Percentiles rank a stretch among this genome's conserved stretches.
Conservation (phyloP, 768 basidiomycete species). For the Melanogaster broomeanus region DNA sequence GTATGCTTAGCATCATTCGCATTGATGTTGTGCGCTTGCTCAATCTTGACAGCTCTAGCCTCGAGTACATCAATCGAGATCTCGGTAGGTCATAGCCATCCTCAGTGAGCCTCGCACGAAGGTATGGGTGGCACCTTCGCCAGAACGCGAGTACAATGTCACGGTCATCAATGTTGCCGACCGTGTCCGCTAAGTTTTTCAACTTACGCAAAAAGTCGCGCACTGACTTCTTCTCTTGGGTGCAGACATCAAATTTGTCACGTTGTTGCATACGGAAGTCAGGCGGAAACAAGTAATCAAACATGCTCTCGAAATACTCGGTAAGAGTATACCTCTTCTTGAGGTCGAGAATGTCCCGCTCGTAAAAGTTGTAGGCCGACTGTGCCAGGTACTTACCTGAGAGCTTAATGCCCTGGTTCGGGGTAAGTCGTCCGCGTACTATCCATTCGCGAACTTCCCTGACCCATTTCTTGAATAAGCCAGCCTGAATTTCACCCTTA, state of each 20-base stretch:
- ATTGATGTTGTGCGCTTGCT: not conserved
- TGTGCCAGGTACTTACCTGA: not conserved
- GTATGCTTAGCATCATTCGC: too few relatives aligned
- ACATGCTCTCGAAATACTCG: slow-evolving; percentile 7
- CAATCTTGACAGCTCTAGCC: slow-evolving; percentile 2
- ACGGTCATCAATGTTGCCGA: slow-evolving; percentile 10
- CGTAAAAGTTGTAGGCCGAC: slow-evolving; percentile 6
- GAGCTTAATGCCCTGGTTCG: not conserved
- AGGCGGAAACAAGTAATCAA: slow-evolving; percentile 12
- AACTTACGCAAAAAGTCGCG: slow-evolving; percentile 8
- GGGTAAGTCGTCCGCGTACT: not conserved
- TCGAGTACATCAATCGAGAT: not conserved
- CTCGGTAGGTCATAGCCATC: slow-evolving; percentile 10
- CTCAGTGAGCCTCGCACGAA: slow-evolving; percentile 3
- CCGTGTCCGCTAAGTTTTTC: slow-evolving; percentile 3
- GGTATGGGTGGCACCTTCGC: slow-evolving; percentile 6
- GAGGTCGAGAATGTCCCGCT: slow-evolving; percentile 1
- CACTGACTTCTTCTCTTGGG: slow-evolving; percentile 7
- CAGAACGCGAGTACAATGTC: slow-evolving; percentile 11
- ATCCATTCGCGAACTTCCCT: slow-evolving; percentile 5
- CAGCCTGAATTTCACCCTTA: slow-evolving; percentile 6
- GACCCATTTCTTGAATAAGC: slow-evolving; percentile 6
- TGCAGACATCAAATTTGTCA: slow-evolving; percentile 10
- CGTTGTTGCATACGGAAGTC: slow-evolving; percentile 16
- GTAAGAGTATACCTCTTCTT: slow-evolving; percentile 8